Conservation (phyloP, 2,329 filamentous ascomycete genomes). For the Albophoma yamanashiensis region DNA sequence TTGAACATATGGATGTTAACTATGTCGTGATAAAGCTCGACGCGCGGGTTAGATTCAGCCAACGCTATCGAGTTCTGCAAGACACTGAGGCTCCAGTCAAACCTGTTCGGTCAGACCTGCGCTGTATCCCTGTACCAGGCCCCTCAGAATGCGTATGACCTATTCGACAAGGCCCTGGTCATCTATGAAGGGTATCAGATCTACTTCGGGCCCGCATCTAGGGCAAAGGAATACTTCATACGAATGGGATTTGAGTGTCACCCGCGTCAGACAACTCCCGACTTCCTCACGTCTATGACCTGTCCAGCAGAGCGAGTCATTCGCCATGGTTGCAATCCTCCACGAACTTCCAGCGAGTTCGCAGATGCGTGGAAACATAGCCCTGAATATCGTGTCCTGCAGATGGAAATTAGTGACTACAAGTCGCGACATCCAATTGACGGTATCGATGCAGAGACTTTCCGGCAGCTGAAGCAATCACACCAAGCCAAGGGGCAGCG, state of each 20-base stretch:
- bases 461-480: not conserved
- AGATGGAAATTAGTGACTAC: slow-evolving; percentile 20
- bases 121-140: not conserved
- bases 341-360: slow-evolving; percentile 26
- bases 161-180: slow-evolving; percentile 54
- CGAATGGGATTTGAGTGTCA: slow-evolving; percentile 44
- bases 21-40: no score
- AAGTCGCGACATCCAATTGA: not conserved
- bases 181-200: slow-evolving; percentile 58
- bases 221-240: slow-evolving; percentile 52
- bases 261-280: slow-evolving; percentile 47
- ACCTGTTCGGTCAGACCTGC: not conserved
- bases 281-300: slow-evolving; percentile 49
- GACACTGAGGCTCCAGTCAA: not conserved
- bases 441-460: not conserved
- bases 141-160: slow-evolving; percentile 14
- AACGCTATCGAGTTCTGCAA: not conserved
- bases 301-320: slow-evolving; percentile 20
- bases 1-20: no score
- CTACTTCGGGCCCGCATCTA: slow-evolving; percentile 48
- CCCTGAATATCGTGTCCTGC: slow-evolving; percentile 8
- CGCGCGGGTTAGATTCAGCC: not conserved
- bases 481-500: not conserved
- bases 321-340: slow-evolving; percentile 21
- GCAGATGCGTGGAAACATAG: slow-evolving; percentile 22